Evolutionary conservation across 257 asterid species (phyloP), one percentile per base, ranked within the genome.

Genomic region (Haberlea rhodopensis): DNA sequence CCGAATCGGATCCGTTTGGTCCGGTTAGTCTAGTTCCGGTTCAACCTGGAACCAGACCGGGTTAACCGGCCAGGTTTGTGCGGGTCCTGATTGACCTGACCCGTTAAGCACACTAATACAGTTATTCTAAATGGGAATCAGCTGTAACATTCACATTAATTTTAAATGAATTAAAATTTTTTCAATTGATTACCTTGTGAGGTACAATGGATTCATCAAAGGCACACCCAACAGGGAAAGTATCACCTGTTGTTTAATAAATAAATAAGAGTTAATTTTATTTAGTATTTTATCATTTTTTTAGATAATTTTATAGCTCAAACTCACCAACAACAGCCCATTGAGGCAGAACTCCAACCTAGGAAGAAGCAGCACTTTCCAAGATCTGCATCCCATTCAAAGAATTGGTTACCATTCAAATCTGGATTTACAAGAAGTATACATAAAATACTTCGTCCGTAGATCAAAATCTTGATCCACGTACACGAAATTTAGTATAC

Each of bases 291-390:
- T 25, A 15, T 5, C 23, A 45, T 16, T 49, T 16, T 24, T 21
- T 9, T 6, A 11, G 34, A 1, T 4, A 23, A 2, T n/a, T n/a
- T 13, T 10, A 60, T 46, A 21, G 8, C 29, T 8, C 23, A 57
- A 1, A 68, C 80, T 71, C 20, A 78, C 83, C 87, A 18, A 82
- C 87, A 32, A 82, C 87, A 23, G 85, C 80, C 85, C 87, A 82
- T 67, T 82, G 87, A 60, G 85, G 81, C 18, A 76, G 28, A 19
- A 21, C 76, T 18, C 84, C 87, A 82, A 79, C 22, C 68, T 57
- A 5, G 81, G 84, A 60, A 79, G 87, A 49, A 71, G 78, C 57
- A 82, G 79, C 73, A 82, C 87, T 82, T 82, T n/a, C 84, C 87
- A 29, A 82, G 79, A 72, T 82, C 87, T 82, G 53, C 60, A 31